Conservation (phyloP, 2,329 filamentous ascomycete genomes). For the Cryphonectria parasitica region DNA sequence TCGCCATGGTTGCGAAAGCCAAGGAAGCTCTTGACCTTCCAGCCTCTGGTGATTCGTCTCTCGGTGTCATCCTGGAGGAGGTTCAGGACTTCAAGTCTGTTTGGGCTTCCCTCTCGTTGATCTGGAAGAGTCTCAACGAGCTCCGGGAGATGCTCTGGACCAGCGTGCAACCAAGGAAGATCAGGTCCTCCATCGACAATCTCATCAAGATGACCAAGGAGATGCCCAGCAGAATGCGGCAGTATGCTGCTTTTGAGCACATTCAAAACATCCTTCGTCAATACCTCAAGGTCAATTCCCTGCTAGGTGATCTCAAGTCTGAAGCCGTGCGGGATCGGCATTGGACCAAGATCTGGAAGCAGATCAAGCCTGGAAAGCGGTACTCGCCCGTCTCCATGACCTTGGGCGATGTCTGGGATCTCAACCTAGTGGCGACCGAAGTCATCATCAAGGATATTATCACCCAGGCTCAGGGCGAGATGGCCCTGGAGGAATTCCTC, state of each 20-base stretch:
- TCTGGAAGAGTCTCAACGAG: slow-evolving; percentile 95
- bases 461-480: slow-evolving; percentile 93
- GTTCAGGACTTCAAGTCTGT: slow-evolving; percentile 99
- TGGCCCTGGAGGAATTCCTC: slow-evolving; percentile 96
- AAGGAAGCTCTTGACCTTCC: slow-evolving; percentile 96
- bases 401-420: slow-evolving; percentile 97
- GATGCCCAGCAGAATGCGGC: slow-evolving; percentile 98
- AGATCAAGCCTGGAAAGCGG: slow-evolving; percentile 86
- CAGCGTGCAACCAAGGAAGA: slow-evolving; percentile 91
- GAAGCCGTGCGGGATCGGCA: slow-evolving; percentile 96
- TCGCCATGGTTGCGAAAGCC: slow-evolving; percentile 91
- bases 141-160: slow-evolving; percentile 92
- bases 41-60: slow-evolving; percentile 75
- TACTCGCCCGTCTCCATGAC: slow-evolving; percentile 95
- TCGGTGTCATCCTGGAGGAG: slow-evolving; percentile 87
- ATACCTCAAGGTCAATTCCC: slow-evolving; percentile 85
- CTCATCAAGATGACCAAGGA: slow-evolving; percentile 98
- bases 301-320: slow-evolving; percentile 89
- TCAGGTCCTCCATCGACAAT: slow-evolving; percentile 84
- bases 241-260: slow-evolving; percentile 99
- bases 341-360: slow-evolving; percentile 98
- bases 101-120: slow-evolving; percentile 92
- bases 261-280: slow-evolving; percentile 89
- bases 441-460: slow-evolving; percentile 90
- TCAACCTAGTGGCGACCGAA: slow-evolving; percentile 88